Evolutionary conservation across 1,139 yeast genomes (phyloP).

Genomic region (Debaryomycetaceae sp.): DNA sequence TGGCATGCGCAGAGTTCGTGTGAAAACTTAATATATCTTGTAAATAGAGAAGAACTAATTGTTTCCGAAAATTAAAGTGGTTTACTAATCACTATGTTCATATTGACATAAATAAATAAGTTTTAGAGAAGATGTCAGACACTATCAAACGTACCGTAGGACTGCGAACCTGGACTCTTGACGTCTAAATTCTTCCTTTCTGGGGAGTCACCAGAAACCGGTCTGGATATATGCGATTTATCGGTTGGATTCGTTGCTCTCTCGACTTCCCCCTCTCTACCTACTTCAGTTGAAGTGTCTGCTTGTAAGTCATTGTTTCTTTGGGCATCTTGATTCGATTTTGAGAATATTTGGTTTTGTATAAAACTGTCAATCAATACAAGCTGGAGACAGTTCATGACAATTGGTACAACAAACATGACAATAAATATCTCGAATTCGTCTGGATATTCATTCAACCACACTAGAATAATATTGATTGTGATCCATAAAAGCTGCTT

Average conservation of each 20-base stretch:
- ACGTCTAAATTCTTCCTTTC: background rate
- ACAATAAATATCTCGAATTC: conserved; percentile 82
- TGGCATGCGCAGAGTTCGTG: background rate
- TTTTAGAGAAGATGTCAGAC: background rate
- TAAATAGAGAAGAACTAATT: background rate
- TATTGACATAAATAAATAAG: background rate
- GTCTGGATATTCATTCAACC: conserved; percentile 76
- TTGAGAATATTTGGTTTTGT: conserved; percentile 43
- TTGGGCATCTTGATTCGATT: conserved; percentile 13
- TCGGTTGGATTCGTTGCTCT: background rate
- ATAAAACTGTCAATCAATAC: conserved; percentile 85
- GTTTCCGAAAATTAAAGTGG: background rate
- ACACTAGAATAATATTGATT: conserved; percentile 52
- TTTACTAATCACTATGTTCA: background rate
- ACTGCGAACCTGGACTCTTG: background rate
- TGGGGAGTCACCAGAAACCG: background rate
- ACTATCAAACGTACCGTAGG: conserved; percentile 8
- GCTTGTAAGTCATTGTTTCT: background rate
- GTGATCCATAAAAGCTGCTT: conserved; percentile 43
- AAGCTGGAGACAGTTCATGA: conserved; percentile 85
- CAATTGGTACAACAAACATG: conserved; percentile 73
- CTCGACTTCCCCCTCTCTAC: background rate
- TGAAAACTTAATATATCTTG: background rate
- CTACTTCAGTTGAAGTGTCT: background rate
- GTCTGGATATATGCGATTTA: background rate